Base-by-base conservation (phyloP, 176 grass and related monocot genomes). In the Poa pratensis region DNA sequence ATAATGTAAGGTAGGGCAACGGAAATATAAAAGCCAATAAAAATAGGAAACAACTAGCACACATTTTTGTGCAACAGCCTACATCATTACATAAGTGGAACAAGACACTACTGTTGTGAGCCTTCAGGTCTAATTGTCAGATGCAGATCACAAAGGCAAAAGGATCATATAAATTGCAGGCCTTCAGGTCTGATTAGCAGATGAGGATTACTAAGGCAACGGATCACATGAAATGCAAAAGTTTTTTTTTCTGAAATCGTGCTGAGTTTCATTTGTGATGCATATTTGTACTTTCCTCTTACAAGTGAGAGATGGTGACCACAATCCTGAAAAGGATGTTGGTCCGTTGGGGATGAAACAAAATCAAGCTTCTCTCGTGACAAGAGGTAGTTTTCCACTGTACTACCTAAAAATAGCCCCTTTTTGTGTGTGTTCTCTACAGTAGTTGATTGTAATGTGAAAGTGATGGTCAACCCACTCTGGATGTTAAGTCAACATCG, bases 401-500 rank as follows among this genome's bases (percentile, higher is more conserved):
- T 43, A 2, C 42, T 43, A 43, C 48, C 48, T 53, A 75, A 19
- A 53, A 53, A 32, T 34, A 32, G 48, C 27, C 46, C 24, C 48
- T 32, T 53, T 75, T 53, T 16, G 32, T 34, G 32, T 65, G 62
- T 65, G 7, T 37, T 68, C 32, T 53, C 32, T 53, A 35, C 34
- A 35, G 34, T 35, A 4, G 73, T 34, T 2, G 46, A 53, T 50
- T 53, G 26, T 11, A 53, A 30, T 34, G 26, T 32, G 48, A 75
- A 75, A 75, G 73, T 6, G 73, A 75, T 53, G 73, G 73, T 75
- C 48, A 75, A 6, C 73, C 72, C 45, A 6, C 73, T 20, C 7
- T 27, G 26, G 73, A 53, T 75, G 73, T 53, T 17, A 18, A 75
- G 73, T 75, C 73, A 19, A 53, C 73, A 75, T 53, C 72, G 48